phyloP scores from a whole-genome alignment of 2,329 filamentous ascomycete genomes.

The Lachnellula subtilissima region DNA sequence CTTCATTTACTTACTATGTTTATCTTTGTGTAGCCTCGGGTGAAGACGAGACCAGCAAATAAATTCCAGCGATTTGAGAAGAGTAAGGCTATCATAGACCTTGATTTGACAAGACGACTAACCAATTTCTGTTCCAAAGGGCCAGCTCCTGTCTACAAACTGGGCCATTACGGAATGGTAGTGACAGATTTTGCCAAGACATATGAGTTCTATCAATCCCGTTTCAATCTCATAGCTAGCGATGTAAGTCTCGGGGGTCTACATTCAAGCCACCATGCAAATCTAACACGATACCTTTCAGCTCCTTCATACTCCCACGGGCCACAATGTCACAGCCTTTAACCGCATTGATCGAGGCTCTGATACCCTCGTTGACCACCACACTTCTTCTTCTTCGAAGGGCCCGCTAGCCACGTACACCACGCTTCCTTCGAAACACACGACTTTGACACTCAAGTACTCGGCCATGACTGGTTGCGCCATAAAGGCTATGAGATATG shows the following conservation, averaged over 20 bases:
- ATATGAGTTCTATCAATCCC: slow-evolving; percentile 45
- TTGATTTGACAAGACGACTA: too few species aligned
- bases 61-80: slow-evolving; percentile 48
- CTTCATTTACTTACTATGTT: slow-evolving; percentile 25
- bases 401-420: slow-evolving; percentile 38
- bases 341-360: slow-evolving; percentile 48
- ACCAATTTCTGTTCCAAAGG: slow-evolving; percentile 24
- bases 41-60: slow-evolving; percentile 46
- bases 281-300: background rate
- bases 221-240: slow-evolving; percentile 49
- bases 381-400: slow-evolving; percentile 46
- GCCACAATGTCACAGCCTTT: slow-evolving; percentile 43
- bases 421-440: slow-evolving; percentile 67
- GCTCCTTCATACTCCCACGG: slow-evolving; percentile 16
- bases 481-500: slow-evolving; percentile 58
- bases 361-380: slow-evolving; percentile 47
- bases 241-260: slow-evolving; percentile 27
- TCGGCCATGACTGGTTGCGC: slow-evolving; percentile 65
- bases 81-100: too few species aligned
- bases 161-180: slow-evolving; percentile 52
- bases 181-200: slow-evolving; percentile 46
- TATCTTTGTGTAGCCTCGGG: background rate
- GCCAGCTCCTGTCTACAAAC: slow-evolving; percentile 46
- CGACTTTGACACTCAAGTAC: slow-evolving; percentile 64
- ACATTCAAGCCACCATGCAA: too few species aligned